Base-by-base conservation (phyloP, 2,329 filamentous ascomycete species). In the Parastagonospora avenae region DNA sequence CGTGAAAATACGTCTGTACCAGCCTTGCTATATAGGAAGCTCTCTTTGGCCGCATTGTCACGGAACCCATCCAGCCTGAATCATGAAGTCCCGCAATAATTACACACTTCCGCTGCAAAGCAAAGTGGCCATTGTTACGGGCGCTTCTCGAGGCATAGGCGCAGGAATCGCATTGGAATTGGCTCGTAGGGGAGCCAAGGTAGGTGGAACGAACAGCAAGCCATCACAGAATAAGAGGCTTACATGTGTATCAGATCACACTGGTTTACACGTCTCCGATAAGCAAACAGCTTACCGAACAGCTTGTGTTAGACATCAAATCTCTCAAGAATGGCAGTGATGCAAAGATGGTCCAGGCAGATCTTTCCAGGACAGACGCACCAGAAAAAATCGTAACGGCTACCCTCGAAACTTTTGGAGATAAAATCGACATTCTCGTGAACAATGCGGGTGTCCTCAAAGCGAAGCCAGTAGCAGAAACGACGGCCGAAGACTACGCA, bases 131-230 rank as follows among this genome's bases (percentile, higher is more conserved):
- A 78, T 82, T 36, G 75, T 82, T 1, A 82, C 79, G 2, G 80
- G 80, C 8, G 76, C 74, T 11, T 78, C 77, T n/a, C 69, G 80
- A 52, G 79, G 79, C 5, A 80, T 83, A 8, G 80, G 81, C 19
- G 74, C 72, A 29, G 75, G 72, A 40, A 74, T 82, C 36, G 80
- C 78, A 15, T 65, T 77, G 35, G 77, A 80, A 45, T 63, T 82
- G 9, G 80, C 79, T 11, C 67, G 66, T n/a, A 72, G 75, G 39
- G 79, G 78, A 30, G 77, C 79, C 38, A 78, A 76, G 47, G 69
- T 71, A 54, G 33, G 3, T 63, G 43, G 31, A 10, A 45, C 3
- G 15, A 11, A 30, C 10, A 29, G 12, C 1, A 14, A 30, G 4
- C 1, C 9, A 4, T 30, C n/a, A n/a, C n/a, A n/a, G n/a, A 35